Evolutionary conservation across 2,329 filamentous ascomycete species (phyloP).

Genomic region (Xylariaceae sp.): DNA sequence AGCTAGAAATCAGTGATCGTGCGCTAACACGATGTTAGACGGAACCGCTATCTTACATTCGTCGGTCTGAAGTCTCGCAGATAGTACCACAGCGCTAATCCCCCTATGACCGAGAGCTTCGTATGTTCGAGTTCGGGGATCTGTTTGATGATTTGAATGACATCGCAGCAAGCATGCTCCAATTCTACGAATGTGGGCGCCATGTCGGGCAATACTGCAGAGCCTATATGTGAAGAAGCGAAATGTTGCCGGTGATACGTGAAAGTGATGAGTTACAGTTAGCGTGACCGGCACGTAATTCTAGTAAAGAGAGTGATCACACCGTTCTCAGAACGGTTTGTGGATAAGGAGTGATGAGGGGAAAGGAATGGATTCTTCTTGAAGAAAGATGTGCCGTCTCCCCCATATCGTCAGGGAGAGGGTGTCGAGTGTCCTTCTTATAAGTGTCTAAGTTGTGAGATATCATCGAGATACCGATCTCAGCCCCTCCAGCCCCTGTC

Average conservation of each 20-base stretch:
- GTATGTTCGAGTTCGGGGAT: constrained; percentile 24
- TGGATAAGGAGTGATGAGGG: neutral
- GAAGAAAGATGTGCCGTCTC: neutral
- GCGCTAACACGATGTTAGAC: neutral
- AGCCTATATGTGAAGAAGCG: neutral
- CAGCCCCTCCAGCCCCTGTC: neutral
- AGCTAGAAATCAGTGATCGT: neutral
- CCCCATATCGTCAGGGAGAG: neutral
- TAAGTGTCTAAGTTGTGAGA: neutral
- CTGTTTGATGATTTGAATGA: constrained; percentile 28
- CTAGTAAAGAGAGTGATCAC: neutral
- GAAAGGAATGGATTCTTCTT: neutral
- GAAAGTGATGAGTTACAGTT: neutral
- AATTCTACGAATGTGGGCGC: constrained; percentile 17
- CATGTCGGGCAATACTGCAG: constrained; percentile 6
- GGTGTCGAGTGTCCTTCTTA: neutral
- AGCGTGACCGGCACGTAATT: neutral
- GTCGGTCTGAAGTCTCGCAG: constrained; percentile 22
- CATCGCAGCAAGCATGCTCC: constrained; percentile 25
- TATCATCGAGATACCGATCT: neutral
- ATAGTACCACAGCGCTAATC: constrained; percentile 27
- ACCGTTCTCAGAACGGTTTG: neutral
- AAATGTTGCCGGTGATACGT: neutral
- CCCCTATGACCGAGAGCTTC: constrained; percentile 26
- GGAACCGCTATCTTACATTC: constrained; percentile 18